A percentile compares a stretch with the other conserved stretches of the same genome.
Conservation (phyloP, 1,284 basidiomycete species). For the Gomphus bonarii region DNA sequence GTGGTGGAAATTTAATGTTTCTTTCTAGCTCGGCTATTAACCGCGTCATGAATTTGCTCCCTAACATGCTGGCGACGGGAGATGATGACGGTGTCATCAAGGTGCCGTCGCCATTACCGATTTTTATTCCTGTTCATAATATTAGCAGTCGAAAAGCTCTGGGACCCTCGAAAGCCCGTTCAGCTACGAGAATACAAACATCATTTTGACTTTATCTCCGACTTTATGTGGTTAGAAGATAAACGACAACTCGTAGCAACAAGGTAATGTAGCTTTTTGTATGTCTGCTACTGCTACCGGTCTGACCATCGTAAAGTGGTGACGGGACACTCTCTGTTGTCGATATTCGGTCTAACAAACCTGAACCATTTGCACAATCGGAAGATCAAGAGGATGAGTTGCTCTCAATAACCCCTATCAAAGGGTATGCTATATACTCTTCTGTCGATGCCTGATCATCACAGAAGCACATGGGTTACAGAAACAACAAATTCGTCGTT, state of each 20-base stretch:
- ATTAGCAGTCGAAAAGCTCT: slow-evolving; percentile 43
- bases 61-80: slow-evolving; percentile 71
- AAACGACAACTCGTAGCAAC: slow-evolving; percentile 80
- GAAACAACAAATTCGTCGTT: slow-evolving; percentile 73
- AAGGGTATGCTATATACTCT: slow-evolving; percentile 39
- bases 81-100: slow-evolving; percentile 94
- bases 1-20: slow-evolving; percentile 18
- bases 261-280: slow-evolving; percentile 43
- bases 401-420: slow-evolving; percentile 76
- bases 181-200: slow-evolving; percentile 67
- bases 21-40: slow-evolving; percentile 71
- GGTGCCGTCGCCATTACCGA: slow-evolving; percentile 30
- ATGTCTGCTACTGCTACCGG: neutral
- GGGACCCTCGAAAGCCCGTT: slow-evolving; percentile 73
- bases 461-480: slow-evolving; percentile 20
- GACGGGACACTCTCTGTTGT: slow-evolving; percentile 89
- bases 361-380: slow-evolving; percentile 66
- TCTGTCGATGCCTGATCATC: neutral
- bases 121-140: slow-evolving; percentile 1
- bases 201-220: slow-evolving; percentile 93
- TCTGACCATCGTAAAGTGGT: slow-evolving; percentile 40
- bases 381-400: slow-evolving; percentile 97
- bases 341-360: slow-evolving; percentile 73
- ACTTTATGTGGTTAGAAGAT: slow-evolving; percentile 80
- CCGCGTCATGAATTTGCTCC: slow-evolving; percentile 61